Base-by-base conservation (phyloP, 2,329 filamentous ascomycete genomes). In the Xylariaceae sp. region DNA sequence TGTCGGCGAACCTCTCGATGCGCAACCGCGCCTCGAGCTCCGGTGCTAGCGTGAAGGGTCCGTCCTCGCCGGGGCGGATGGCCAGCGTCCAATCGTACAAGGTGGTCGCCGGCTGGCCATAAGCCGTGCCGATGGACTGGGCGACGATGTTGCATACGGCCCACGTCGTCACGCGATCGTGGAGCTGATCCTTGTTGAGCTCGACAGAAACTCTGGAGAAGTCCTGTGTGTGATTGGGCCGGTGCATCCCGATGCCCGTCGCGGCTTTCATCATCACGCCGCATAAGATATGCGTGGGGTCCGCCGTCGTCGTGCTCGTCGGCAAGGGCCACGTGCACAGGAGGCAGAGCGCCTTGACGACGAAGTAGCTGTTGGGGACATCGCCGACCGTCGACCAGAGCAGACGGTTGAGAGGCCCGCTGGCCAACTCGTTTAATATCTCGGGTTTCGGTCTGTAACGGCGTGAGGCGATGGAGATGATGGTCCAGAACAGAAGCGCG, bases 241-340 rank as follows among this genome's bases (percentile, higher is more conserved):
- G 76, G 55, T 92, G 85, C 37, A 92, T 70, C 14, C 86, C 85
- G 50, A 89, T 88, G 49, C 87, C 85, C 49, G 87, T 88, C 7
- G 86, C 86, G 15, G 85, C 78, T 64, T 89, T 88, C 78, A 90
- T 88, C 83, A 90, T 88, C 45, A 88, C 78, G 36, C 86, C 85
- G 50, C 82, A 83, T 13, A 89, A 67, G 58, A 87, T 88, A 57
- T 89, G 87, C 1, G 85, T 90, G 3, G 85, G 84, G 51, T 92
- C 86, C 6, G 81, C 81, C 5, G 83, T 82, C 1, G 84, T 88
- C 4, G 82, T 86, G 61, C 83, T 88, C n/a, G 82, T 87, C 1
- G 86, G 86, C 26, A 90, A 64, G 5, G 86, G 85, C 85, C 85
- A 92, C 4, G 83, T 85, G 60, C 85, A 90, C 29, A 89, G 64